Evolutionary conservation across 257 asterid genomes (phyloP), one percentile per base, ranked within the genome.

Genomic region (Solanum bulbocastanum): DNA sequence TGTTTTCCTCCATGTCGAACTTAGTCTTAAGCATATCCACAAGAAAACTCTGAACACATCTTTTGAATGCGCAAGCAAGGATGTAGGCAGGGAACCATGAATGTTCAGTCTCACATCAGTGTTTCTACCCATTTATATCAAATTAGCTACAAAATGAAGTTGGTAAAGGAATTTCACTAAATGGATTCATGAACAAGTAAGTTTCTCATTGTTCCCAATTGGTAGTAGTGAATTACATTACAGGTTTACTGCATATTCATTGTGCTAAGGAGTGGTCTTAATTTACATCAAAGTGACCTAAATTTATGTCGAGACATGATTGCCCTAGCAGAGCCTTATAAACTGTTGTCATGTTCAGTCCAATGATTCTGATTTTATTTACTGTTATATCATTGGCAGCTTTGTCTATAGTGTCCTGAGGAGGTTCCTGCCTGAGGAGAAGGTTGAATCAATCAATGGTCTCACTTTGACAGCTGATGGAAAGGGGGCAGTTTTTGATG

Each of bases 401-500:
- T 94, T 93, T 90, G 99, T 91, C 65, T 96, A 89, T 87, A 92
- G 94, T 66, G 93, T 89, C 71, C 91, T 97, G 13, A 85, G 97
- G 91, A 95, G 98, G 92, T 95, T 96, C 91, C 88, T 96, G 71
- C 96, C 99, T 35, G 99, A 95, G 88, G 98, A 94, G 9, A 96
- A 94, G 88, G 99, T 95, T 46, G 98, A 96, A 86, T 97, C 99
- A 44, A 92, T 97, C 46, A 93, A 92, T 90, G 99, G 99, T 71
- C 94, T 97, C 86, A 88, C 98, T 74, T 72, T 97, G 92, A 96
- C 99, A 4, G 97, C 95, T 14, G 99, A 97, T 79, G 98, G 99
- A 66, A 95, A 91, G 72, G 99, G 98, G 3, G 98, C 99, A 20
- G 96, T 96, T 75, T 97, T 97, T 88, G 99, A 97, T 90, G 98